Percentiles rank a stretch among this genome's conserved stretches.
These are phyloP conservation scores for Perkinsus marinus DNA, from an alignment of 169 alveolate species.

Conservation along the genomic window DNA sequence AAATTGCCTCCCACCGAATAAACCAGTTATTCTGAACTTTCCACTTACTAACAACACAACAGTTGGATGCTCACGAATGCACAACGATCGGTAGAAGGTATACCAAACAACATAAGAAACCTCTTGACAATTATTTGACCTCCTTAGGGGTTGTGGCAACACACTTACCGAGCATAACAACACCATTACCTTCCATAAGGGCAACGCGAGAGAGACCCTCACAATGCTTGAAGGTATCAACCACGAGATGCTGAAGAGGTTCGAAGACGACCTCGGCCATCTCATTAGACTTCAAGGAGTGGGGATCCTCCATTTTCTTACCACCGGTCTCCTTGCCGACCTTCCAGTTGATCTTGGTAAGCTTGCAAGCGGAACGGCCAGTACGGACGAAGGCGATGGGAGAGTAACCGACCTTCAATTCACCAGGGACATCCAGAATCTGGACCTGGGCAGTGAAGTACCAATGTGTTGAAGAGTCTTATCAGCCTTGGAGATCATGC, in stretches of 20 bases:
- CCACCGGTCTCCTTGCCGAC: slow-evolving; percentile 91
- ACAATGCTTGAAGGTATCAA: slow-evolving; percentile 81
- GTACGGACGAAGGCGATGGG: slow-evolving; percentile 93
- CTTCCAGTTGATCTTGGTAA: slow-evolving; percentile 69
- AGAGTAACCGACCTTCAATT: slow-evolving; percentile 82
- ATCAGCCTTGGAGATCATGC: slow-evolving; percentile 15
- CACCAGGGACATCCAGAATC: slow-evolving; percentile 79
- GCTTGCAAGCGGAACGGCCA: slow-evolving; percentile 89
- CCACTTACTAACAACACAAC: too few species aligned
- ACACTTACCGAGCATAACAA: slow-evolving; percentile 4
- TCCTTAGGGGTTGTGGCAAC: neutral
- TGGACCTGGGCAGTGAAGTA: slow-evolving; percentile 83
- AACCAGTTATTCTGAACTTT: too few species aligned
- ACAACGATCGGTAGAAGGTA: too few species aligned
- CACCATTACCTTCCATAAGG: slow-evolving; percentile 10
- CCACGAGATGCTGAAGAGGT: slow-evolving; percentile 87
- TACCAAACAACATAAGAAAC: neutral
- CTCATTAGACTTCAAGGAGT: slow-evolving; percentile 83
- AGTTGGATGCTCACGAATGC: too few species aligned
- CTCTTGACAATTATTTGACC: slow-evolving; percentile 6
- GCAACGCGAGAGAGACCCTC: slow-evolving; percentile 27
- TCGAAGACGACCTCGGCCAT: slow-evolving; percentile 83
- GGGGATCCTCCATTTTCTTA: slow-evolving; percentile 84
- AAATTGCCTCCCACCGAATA: too few species aligned
- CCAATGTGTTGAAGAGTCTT: slow-evolving; percentile 70